A percentile compares a stretch with the other conserved stretches of the same genome.
These are phyloP conservation scores for Ceratocystis harringtonii DNA, from an alignment of 2,329 filamentous ascomycete species.

Conservation along the genomic window DNA sequence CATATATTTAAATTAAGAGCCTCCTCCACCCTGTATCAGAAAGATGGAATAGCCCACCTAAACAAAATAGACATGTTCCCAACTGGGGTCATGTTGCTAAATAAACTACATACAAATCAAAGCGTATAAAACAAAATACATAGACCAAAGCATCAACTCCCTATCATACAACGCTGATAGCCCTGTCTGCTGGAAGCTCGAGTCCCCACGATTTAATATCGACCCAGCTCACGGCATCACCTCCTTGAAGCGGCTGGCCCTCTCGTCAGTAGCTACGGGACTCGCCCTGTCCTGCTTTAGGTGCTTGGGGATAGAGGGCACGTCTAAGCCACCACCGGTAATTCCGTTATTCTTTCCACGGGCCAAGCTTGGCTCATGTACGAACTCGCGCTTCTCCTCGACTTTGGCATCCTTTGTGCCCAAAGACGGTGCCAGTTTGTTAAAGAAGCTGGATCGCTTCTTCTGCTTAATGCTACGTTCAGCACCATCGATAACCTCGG, in stretches of 20 bases:
- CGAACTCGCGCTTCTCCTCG: slow-evolving; percentile 13
- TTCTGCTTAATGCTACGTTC: slow-evolving; percentile 5
- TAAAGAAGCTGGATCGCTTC: slow-evolving; percentile 12
- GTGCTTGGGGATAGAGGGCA: background rate
- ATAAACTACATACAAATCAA: background rate
- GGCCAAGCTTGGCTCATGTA: slow-evolving; percentile 3
- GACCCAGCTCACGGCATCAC: slow-evolving; percentile 3
- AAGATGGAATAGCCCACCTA: background rate
- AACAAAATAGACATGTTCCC: background rate
- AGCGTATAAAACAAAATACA: background rate
- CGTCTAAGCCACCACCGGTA: background rate
- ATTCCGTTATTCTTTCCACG: background rate
- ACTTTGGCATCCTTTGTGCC: slow-evolving; percentile 4
- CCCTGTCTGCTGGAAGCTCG: background rate
- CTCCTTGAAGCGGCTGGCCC: slow-evolving; percentile 13
- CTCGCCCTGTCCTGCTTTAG: background rate
- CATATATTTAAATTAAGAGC: background rate
- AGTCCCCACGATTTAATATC: background rate
- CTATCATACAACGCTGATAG: background rate
- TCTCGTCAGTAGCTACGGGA: background rate
- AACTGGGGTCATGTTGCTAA: no score
- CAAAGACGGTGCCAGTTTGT: slow-evolving; percentile 5
- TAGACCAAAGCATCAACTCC: background rate
- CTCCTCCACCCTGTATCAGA: background rate
- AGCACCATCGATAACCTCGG: background rate